Evolutionary conservation across 192 early-diverging fungal genomes (phyloP), one percentile per base, ranked within the genome.

Genomic region (Rhizophagus prolifer): DNA sequence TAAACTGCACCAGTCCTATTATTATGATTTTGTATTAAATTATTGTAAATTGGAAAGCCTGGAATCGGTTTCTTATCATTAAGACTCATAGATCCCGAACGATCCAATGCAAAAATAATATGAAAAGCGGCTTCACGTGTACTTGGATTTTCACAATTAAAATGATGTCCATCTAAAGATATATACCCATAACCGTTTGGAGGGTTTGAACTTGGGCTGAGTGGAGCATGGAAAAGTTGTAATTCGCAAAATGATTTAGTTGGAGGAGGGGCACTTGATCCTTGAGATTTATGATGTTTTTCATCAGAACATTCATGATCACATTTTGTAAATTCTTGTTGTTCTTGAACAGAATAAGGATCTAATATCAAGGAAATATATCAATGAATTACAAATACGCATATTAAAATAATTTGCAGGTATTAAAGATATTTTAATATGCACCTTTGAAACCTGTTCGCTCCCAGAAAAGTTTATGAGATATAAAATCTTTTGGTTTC

Each of bases 141-240:
- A 34, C 10, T 28, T 13, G 69, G 71, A 50, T 73, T 72, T 25
- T 63, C 46, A 50, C 72, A 74, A 14, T 19, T 38, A 68, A 79
- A 79, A 12, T 79, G 66, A 64, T 79, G 78, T 16, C 72, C 78
- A 58, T 75, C 78, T 19, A 54, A 16, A 21, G 78, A 75, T 30
- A 79, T 67, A 34, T 79, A 75, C 14, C 78, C 78, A 41, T 23
- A 67, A 60, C n/a, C 28, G 28, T 58, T 54, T 50, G 70, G 47
- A 23, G 72, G 41, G 16, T 44, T 19, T 9, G 58, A 25, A 14
- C 3, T 54, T 41, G n/a, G 38, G 28, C 63, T 38, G 1, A 73
- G 26, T 1, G 9, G 30, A 21, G 9, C 21, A 31, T 78, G 77
- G 16, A 78, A 78, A 3, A 78, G 4, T 44, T 21, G 12, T 30